A percentile compares a stretch with the other conserved stretches of the same genome.
Evolutionary conservation across 495 filamentous ascomycete species (phyloP).

Genomic region (Aspergillus conjunctus): DNA sequence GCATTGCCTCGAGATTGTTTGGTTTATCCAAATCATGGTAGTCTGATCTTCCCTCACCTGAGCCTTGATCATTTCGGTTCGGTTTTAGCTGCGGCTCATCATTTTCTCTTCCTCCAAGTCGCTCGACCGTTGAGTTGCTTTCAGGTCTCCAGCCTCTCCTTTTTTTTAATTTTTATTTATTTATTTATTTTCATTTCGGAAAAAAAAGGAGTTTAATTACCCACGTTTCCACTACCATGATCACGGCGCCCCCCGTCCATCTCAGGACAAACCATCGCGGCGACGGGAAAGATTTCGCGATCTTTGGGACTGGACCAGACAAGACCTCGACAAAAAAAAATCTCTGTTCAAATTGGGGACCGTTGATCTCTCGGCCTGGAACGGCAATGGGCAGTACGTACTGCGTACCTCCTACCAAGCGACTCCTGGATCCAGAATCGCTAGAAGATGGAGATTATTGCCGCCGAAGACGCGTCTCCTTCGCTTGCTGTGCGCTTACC

Average conservation of each 20-base stretch:
- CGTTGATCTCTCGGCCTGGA: slow-evolving; percentile 34
- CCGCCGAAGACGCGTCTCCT: slow-evolving; percentile 23
- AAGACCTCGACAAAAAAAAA: slow-evolving; percentile 18
- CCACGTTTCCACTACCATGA: neutral
- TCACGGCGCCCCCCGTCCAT: neutral
- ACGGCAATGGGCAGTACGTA: slow-evolving; percentile 18
- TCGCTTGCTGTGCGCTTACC: slow-evolving; percentile 16
- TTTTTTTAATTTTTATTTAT: neutral
- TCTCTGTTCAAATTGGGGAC: slow-evolving; percentile 27
- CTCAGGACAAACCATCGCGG: slow-evolving; percentile 1
- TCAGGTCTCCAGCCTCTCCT: neutral
- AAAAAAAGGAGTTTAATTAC: neutral
- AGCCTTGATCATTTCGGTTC: slow-evolving; percentile 9
- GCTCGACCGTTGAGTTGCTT: neutral
- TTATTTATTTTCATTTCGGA: too few species aligned
- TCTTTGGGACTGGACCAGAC: slow-evolving; percentile 7
- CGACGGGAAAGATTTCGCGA: slow-evolving; percentile 13
- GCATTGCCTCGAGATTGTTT: slow-evolving; percentile 3
- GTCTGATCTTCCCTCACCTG: slow-evolving; percentile 1
- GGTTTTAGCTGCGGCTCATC: slow-evolving; percentile 1
- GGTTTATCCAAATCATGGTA: slow-evolving; percentile 3
- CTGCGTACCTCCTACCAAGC: too few species aligned
- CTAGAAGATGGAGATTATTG: slow-evolving; percentile 8
- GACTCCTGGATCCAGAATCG: slow-evolving; percentile 12
- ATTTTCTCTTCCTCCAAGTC: slow-evolving; percentile 9